phyloP scores from a whole-genome alignment of 768 basidiomycete genomes.

The Rhodotorula paludigena region DNA sequence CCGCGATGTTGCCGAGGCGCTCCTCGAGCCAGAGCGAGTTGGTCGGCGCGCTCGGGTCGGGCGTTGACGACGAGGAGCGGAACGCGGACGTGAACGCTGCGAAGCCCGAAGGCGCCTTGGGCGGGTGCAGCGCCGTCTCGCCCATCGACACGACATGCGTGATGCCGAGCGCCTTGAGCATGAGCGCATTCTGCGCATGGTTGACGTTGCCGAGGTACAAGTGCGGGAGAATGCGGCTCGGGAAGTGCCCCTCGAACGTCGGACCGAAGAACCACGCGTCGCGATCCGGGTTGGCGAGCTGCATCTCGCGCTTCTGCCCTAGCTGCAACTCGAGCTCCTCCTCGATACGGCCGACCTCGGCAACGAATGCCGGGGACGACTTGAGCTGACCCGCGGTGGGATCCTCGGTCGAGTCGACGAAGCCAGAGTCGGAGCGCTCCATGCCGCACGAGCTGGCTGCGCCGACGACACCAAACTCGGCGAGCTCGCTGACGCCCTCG shows the following conservation, averaged over 20 bases:
- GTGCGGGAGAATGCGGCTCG: constrained; percentile 84
- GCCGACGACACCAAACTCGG: background rate
- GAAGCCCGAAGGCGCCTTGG: constrained; percentile 46
- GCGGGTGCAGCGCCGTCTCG: constrained; percentile 83
- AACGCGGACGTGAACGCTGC: constrained; percentile 28
- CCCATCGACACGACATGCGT: constrained; percentile 97
- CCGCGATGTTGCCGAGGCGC: constrained; percentile 79
- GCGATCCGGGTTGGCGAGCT: constrained; percentile 54
- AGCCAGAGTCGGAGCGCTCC: constrained; percentile 34
- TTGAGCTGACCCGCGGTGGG: constrained; percentile 49
- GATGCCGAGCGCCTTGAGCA: constrained; percentile 92
- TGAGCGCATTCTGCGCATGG: constrained; percentile 88
- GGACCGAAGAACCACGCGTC: constrained; percentile 92
- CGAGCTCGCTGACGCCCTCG: background rate
- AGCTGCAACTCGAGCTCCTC: background rate
- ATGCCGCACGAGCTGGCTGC: background rate
- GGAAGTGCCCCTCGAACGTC: constrained; percentile 91
- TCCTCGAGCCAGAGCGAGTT: constrained; percentile 81
- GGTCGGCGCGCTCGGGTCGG: background rate
- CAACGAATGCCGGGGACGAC: background rate
- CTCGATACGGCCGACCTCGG: background rate
- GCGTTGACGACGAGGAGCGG: constrained; percentile 5
- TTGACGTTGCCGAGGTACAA: constrained; percentile 60
- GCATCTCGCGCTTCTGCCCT: constrained; percentile 8
- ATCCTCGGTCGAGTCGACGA: constrained; percentile 62